phyloP scores from a whole-genome alignment of 176 grass and related monocot species.

The Tillandsia leiboldiana region DNA sequence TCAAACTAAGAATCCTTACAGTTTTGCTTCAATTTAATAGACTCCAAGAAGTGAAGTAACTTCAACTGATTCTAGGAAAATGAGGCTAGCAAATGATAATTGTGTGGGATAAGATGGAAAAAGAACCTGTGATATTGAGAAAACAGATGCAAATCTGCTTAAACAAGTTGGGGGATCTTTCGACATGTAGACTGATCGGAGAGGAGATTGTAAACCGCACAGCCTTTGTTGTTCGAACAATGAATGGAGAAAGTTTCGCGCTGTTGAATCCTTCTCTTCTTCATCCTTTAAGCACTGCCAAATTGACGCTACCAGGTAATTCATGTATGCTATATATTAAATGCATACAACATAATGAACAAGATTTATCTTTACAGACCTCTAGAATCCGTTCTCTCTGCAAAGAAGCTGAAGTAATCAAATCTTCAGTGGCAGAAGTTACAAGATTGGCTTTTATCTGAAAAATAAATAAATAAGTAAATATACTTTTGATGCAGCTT shows the following conservation, averaged over 20 bases:
- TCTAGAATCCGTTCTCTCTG: constrained; percentile 27
- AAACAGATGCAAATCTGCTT: constrained; percentile 41
- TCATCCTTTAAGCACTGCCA: background rate
- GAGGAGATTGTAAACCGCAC: constrained; percentile 47
- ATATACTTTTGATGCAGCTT: background rate
- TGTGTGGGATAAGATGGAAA: background rate
- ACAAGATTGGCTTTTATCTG: constrained; percentile 40
- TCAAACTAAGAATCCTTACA: too few species aligned
- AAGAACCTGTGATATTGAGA: constrained; percentile 74
- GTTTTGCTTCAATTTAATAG: background rate
- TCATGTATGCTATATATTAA: constrained; percentile 2
- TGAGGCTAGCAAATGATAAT: background rate
- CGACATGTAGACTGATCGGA: constrained; percentile 50
- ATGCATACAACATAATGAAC: background rate
- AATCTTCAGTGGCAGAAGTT: constrained; percentile 41
- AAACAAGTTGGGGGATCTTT: constrained; percentile 41
- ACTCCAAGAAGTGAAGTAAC: background rate
- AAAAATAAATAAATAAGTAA: background rate
- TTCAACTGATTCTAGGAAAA: background rate
- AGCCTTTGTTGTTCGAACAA: constrained; percentile 42
- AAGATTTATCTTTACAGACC: constrained; percentile 28
- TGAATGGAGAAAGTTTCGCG: constrained; percentile 19
- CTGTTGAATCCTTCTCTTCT: constrained; percentile 20
- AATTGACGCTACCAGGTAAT: background rate
- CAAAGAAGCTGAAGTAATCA: constrained; percentile 29